Evolutionary conservation across 177 flowering plant genomes (phyloP).

Genomic region (Tripterygium wilfordii): DNA sequence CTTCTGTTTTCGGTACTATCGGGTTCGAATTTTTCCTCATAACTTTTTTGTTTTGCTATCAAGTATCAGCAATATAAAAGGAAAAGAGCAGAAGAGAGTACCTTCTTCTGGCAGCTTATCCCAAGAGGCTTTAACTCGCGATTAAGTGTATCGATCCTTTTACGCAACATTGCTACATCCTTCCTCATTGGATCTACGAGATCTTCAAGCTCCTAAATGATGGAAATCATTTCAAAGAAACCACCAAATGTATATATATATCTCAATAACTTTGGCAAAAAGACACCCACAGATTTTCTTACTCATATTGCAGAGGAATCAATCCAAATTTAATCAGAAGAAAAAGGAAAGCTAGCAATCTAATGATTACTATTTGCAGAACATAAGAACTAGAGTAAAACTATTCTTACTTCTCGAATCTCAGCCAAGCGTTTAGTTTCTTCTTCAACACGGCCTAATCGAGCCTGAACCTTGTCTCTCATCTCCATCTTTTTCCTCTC

Average conservation of each 20-base stretch:
- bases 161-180: constrained; percentile 34
- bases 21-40: neutral
- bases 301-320: too few relatives aligned
- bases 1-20: neutral
- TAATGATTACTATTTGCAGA: too few relatives aligned
- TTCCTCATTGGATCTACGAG: constrained; percentile 50
- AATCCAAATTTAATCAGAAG: neutral
- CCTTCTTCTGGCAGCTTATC: constrained; percentile 45
- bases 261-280: too few relatives aligned
- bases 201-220: constrained; percentile 43
- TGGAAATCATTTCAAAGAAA: neutral
- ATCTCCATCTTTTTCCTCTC: constrained; percentile 76
- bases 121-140: constrained; percentile 49
- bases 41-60: neutral
- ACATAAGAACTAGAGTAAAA: too few relatives aligned
- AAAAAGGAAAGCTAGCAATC: neutral
- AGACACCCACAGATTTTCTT: too few relatives aligned
- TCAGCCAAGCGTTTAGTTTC: constrained; percentile 65
- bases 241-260: neutral
- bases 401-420: constrained; percentile 70
- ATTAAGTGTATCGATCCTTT: constrained; percentile 40
- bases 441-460: constrained; percentile 64
- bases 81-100: constrained; percentile 1
- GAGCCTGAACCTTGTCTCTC: constrained; percentile 60
- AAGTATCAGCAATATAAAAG: neutral